Conservation (phyloP, 345 rosid genomes). For the Limnanthes douglasii region DNA sequence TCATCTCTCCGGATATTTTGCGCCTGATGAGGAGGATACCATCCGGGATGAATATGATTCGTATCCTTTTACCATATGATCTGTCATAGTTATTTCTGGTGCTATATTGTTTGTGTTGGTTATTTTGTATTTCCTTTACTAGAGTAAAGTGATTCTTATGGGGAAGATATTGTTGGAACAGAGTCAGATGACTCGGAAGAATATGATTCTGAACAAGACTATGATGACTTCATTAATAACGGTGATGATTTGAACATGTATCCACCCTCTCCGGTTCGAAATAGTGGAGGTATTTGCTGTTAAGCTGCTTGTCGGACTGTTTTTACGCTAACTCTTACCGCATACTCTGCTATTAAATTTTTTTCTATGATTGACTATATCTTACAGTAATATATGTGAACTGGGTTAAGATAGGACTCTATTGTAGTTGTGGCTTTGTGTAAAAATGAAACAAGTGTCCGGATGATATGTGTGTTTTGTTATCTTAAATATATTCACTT, state of each 20-base stretch:
- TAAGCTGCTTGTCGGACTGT: background rate
- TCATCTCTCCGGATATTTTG: conserved; percentile 76
- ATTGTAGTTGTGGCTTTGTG: too few relatives aligned
- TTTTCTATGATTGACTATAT: too few relatives aligned
- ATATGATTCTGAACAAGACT: conserved; percentile 49
- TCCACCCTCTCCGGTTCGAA: conserved; percentile 25
- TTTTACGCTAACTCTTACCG: too few relatives aligned
- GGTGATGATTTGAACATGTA: conserved; percentile 23
- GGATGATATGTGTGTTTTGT: too few relatives aligned
- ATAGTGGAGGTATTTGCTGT: conserved; percentile 55
- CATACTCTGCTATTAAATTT: too few relatives aligned
- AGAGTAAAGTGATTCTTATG: conserved; percentile 36
- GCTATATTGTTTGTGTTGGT: background rate
- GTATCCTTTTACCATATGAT: conserved; percentile 44
- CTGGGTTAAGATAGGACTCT: too few relatives aligned
- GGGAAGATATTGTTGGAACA: conserved; percentile 38
- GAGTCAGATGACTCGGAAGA: conserved; percentile 53
- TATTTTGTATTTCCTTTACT: conserved; percentile 17
- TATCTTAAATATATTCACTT: too few relatives aligned
- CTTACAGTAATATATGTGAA: background rate
- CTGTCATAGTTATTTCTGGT: background rate
- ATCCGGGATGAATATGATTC: conserved; percentile 41
- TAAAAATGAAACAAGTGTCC: too few relatives aligned
- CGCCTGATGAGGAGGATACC: conserved; percentile 27
- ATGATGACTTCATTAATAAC: conserved; percentile 25